Conservation (phyloP, 192 early-diverging fungal species). For the Gonapodya sp. region DNA sequence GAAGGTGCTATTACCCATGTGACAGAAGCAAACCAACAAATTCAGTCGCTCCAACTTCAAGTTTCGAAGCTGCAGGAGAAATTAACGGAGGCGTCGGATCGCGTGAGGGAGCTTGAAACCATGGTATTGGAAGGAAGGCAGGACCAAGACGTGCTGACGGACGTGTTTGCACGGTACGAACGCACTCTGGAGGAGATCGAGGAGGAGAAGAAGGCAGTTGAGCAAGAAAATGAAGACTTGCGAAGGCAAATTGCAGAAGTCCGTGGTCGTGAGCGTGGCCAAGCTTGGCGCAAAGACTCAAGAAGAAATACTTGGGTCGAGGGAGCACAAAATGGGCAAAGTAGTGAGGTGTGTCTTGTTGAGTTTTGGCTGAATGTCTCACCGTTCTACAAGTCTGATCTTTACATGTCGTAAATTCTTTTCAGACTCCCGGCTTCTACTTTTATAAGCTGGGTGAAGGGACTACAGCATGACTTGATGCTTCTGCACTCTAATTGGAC, state of each 20-base stretch:
- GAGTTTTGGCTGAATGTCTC: too few species aligned
- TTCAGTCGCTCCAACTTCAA: not conserved
- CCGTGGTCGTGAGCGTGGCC: not conserved
- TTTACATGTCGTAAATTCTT: not conserved
- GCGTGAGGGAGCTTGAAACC: not conserved
- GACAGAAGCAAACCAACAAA: not conserved
- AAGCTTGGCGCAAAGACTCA: not conserved
- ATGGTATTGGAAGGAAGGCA: not conserved
- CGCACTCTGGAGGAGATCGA: not conserved
- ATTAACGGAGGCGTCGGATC: not conserved
- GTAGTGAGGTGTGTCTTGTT: too few species aligned
- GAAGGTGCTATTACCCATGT: not conserved
- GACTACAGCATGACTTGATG: not conserved
- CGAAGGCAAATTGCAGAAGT: not conserved
- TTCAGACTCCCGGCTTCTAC: not conserved
- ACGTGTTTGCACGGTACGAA: not conserved
- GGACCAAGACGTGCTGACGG: not conserved
- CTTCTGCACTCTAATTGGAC: not conserved
- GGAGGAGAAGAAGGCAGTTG: not conserved
- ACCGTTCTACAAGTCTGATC: too few species aligned
- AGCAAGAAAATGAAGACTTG: not conserved
- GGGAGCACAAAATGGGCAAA: not conserved
- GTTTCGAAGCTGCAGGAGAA: not conserved
- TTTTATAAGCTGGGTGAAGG: not conserved
- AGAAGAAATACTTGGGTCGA: not conserved